Base-by-base conservation (phyloP, 352 stramenopile species). In the Pythium phragmiticola region DNA sequence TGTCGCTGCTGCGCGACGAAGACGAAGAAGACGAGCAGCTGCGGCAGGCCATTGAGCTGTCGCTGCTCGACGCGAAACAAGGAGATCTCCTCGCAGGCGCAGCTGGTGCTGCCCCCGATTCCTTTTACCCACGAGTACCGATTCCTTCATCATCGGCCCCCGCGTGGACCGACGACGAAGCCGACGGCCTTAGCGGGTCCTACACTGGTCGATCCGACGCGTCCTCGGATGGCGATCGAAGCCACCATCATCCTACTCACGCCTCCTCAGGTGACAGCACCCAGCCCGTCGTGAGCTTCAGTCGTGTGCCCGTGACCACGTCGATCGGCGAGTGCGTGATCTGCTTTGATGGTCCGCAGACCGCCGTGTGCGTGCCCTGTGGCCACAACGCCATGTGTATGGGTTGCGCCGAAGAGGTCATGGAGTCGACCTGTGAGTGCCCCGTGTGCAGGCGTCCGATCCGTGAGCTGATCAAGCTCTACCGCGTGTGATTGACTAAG, bases 331-430 rank as follows among this genome's bases (percentile, higher is more conserved):
- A 92, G 66, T 94, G 86, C 34, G 73, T 92, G 5, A 75, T 94
- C 16, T 94, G 86, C 69, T 92, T 93, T 49, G 82, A 93, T 59
- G 81, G 76, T 0, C 82, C 82, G 0, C 78, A 92, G 70, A 75
- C 76, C 17, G 82, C 82, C 7, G 84, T 93, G 0, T 94, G 86
- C 51, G 82, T 94, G 14, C 86, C 86, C 0, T 94, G 86, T 53
- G 86, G 86, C 26, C 84, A 95, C 78, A 90, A 93, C 41, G 84
- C 86, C 13, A 64, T 92, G 14, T 95, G 86, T 58, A 92, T 94
- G 84, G 66, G 61, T 23, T 95, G 84, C 56, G 84, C 81, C 2
- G 77, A 88, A 53, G 76, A 89, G 53, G 82, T 95, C 43, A 64
- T 92, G 6, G 63, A 74, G 7, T 76, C 72, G 5, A 76, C 76